Evolutionary conservation across 805 yeast species (phyloP).

Genomic region (Ogataea haglerorum): DNA sequence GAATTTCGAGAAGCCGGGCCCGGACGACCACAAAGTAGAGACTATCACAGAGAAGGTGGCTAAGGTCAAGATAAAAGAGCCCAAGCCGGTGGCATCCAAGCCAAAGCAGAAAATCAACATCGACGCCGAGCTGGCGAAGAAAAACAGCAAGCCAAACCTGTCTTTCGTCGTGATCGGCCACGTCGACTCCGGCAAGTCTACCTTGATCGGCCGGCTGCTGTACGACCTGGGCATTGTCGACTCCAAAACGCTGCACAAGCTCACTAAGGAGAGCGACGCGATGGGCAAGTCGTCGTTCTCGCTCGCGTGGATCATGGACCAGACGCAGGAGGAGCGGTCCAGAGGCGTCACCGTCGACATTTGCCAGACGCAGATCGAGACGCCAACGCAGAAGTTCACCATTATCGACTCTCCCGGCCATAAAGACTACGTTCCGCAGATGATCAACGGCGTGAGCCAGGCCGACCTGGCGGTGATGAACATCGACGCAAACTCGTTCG

Average conservation of each 20-base stretch:
- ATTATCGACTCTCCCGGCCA: constrained; percentile 88
- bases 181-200: constrained; percentile 83
- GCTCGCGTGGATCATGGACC: constrained; percentile 83
- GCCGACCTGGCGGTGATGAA: constrained; percentile 75
- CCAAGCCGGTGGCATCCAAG: constrained; percentile 32
- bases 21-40: constrained; percentile 57
- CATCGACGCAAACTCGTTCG: constrained; percentile 72
- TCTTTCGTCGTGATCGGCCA: constrained; percentile 84
- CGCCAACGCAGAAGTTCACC: constrained; percentile 51
- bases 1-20: constrained; percentile 69
- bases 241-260: constrained; percentile 57
- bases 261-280: constrained; percentile 60
- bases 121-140: constrained; percentile 34
- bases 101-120: constrained; percentile 45
- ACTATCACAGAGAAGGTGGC: constrained; percentile 26
- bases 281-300: constrained; percentile 78
- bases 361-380: constrained; percentile 64
- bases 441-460: constrained; percentile 79
- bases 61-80: constrained; percentile 20
- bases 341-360: constrained; percentile 81
- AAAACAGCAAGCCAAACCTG: constrained; percentile 47
- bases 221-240: constrained; percentile 67
- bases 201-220: constrained; percentile 70
- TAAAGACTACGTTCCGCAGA: constrained; percentile 76
- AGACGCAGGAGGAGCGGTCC: constrained; percentile 67